phyloP scores from a whole-genome alignment of 2,329 filamentous ascomycete genomes.

The Penicillium sp. region DNA sequence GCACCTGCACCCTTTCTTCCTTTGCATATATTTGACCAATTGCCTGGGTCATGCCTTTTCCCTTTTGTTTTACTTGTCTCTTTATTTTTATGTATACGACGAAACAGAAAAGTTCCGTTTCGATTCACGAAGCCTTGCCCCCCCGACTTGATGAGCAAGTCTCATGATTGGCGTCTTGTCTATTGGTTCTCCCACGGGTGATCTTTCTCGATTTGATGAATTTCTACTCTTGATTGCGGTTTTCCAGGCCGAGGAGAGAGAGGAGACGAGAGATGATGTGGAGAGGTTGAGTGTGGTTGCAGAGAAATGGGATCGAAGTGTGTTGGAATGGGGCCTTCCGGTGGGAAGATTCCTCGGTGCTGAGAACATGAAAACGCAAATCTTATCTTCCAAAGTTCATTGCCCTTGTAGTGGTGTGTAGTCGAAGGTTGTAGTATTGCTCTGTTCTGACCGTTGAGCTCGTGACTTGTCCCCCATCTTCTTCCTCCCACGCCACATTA shows the following conservation, averaged over 20 bases:
- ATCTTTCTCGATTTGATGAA: slow-evolving; percentile 35
- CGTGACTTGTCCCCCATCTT: slow-evolving; percentile 2
- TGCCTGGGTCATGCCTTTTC: slow-evolving; percentile 31
- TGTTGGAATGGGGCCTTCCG: slow-evolving; percentile 20
- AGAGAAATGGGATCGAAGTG: slow-evolving; percentile 20
- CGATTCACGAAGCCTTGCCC: slow-evolving; percentile 38
- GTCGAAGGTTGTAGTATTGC: not conserved
- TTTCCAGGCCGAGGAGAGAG: slow-evolving; percentile 32
- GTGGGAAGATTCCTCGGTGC: slow-evolving; percentile 23
- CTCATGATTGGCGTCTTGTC: slow-evolving; percentile 44
- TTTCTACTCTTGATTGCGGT: slow-evolving; percentile 28
- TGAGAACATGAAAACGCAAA: slow-evolving; percentile 27
- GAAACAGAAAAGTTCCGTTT: slow-evolving; percentile 30
- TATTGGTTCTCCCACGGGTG: slow-evolving; percentile 35
- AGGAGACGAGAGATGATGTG: slow-evolving; percentile 29
- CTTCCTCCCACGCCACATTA: not conserved
- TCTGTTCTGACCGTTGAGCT: not conserved
- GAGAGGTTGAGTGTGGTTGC: slow-evolving; percentile 28
- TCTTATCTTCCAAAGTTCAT: slow-evolving; percentile 5
- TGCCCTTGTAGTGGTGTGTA: not conserved
- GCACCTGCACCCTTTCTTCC: slow-evolving; percentile 29
- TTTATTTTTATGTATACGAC: slow-evolving; percentile 41
- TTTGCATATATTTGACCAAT: slow-evolving; percentile 41
- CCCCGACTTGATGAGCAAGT: slow-evolving; percentile 34
- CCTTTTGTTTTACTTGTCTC: slow-evolving; percentile 15